phyloP scores from a whole-genome alignment of 139 green algal species.

The Coelastrella sp. region DNA sequence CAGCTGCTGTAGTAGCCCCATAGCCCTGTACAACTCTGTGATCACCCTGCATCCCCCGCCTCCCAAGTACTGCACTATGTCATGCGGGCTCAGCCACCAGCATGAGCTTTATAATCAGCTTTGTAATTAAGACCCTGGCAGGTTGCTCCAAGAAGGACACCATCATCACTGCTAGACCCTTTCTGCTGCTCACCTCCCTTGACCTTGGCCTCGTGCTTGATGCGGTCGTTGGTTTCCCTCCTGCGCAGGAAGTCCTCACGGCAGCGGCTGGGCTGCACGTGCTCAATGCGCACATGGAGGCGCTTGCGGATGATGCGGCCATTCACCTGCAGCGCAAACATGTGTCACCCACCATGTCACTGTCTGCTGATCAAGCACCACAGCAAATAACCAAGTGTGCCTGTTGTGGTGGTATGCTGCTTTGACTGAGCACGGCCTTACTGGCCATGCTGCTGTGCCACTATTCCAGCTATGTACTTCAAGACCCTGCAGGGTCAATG shows the following conservation, averaged over 20 bases:
- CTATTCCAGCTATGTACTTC: too few relatives aligned
- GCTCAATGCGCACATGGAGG: constrained; percentile 98
- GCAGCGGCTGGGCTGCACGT: constrained; percentile 93
- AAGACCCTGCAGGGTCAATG: too few relatives aligned
- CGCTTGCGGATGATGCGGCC: constrained; percentile 94
- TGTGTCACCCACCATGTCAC: neutral
- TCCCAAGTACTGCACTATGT: too few relatives aligned
- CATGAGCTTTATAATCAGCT: neutral
- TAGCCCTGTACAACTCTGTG: too few relatives aligned
- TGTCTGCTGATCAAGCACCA: too few relatives aligned
- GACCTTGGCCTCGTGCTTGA: constrained; percentile 84
- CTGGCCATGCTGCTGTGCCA: neutral
- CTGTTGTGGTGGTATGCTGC: neutral
- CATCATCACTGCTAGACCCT: neutral
- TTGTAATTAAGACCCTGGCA: too few relatives aligned
- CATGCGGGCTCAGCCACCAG: too few relatives aligned
- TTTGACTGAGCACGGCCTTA: neutral
- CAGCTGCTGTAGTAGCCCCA: too few relatives aligned
- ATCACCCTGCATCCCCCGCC: too few relatives aligned
- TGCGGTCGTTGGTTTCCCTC: constrained; percentile 85
- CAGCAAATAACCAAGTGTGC: too few relatives aligned
- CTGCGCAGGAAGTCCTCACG: constrained; percentile 95
- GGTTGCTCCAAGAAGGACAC: neutral
- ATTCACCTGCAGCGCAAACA: constrained; percentile 75
- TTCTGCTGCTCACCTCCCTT: constrained; percentile 61